Conservation (phyloP, 495 filamentous ascomycete genomes). For the Penicillium antarcticum region DNA sequence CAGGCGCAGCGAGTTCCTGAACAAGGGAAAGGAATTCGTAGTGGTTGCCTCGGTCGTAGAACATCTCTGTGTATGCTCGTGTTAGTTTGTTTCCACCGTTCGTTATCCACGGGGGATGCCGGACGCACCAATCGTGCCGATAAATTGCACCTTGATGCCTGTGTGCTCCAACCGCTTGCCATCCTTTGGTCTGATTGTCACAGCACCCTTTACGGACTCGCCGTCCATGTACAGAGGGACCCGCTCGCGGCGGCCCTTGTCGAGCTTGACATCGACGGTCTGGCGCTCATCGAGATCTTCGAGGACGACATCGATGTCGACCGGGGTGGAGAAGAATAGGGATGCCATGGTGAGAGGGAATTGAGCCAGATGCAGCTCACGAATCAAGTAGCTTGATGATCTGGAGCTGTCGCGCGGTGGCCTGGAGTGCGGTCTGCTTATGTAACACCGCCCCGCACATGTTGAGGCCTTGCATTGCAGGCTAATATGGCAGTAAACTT, state of each 20-base stretch:
- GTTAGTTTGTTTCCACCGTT: background rate
- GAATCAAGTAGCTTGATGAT: constrained; percentile 1
- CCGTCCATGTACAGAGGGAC: constrained; percentile 96
- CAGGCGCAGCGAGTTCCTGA: constrained; percentile 92
- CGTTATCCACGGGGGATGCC: background rate
- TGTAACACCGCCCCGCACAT: constrained; percentile 1
- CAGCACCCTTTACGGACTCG: constrained; percentile 93
- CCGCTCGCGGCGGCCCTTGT: constrained; percentile 96
- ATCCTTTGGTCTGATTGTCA: constrained; percentile 96
- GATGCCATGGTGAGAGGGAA: constrained; percentile 62
- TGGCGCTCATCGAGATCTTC: constrained; percentile 90
- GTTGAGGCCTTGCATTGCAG: too few relatives aligned
- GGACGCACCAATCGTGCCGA: constrained; percentile 85
- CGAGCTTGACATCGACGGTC: constrained; percentile 95
- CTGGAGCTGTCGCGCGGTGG: constrained; percentile 8
- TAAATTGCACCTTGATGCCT: constrained; percentile 99
- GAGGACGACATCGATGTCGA: constrained; percentile 98
- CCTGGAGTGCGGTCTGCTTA: constrained; percentile 1
- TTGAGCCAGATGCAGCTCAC: constrained; percentile 4
- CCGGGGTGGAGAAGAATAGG: constrained; percentile 95
- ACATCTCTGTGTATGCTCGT: constrained; percentile 74
- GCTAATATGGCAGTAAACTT: too few relatives aligned
- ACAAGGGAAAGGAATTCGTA: constrained; percentile 97
- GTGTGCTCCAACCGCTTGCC: constrained; percentile 97
- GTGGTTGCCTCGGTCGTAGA: constrained; percentile 98